phyloP scores from a whole-genome alignment of 2,329 filamentous ascomycete species.

The Pseudocercospora vitis region DNA sequence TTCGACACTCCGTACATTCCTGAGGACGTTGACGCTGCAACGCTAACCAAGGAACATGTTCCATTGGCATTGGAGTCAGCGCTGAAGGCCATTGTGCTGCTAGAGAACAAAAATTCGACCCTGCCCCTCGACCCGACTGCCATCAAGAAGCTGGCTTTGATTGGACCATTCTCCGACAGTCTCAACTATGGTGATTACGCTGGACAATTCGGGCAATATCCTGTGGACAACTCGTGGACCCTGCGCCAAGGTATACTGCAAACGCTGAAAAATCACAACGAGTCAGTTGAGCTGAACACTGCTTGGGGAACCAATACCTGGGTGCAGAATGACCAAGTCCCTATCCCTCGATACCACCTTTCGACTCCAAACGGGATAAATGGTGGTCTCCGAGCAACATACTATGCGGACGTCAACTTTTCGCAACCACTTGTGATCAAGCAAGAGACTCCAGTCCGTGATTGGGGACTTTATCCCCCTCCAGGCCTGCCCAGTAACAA shows the following conservation, averaged over 20 bases:
- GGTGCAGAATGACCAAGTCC: slow-evolving; percentile 20
- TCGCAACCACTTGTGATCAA: slow-evolving; percentile 12
- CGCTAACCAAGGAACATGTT: slow-evolving; percentile 14
- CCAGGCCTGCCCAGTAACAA: slow-evolving; percentile 23
- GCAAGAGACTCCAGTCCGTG: slow-evolving; percentile 16
- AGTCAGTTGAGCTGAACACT: slow-evolving; percentile 10
- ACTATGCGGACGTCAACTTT: slow-evolving; percentile 22
- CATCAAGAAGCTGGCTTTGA: slow-evolving; percentile 16
- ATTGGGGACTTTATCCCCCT: slow-evolving; percentile 23
- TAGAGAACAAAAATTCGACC: slow-evolving; percentile 17
- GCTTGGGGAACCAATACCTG: slow-evolving; percentile 24
- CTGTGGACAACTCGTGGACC: slow-evolving; percentile 17
- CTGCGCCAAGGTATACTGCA: slow-evolving; percentile 18
- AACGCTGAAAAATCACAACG: slow-evolving; percentile 4
- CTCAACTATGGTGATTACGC: slow-evolving; percentile 25
- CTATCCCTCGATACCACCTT: slow-evolving; percentile 22
- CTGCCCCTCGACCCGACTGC: slow-evolving; percentile 11
- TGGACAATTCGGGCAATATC: slow-evolving; percentile 23
- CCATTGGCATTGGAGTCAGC: slow-evolving; percentile 19
- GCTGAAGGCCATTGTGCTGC: slow-evolving; percentile 19
- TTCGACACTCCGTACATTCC: slow-evolving; percentile 21
- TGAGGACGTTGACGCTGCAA: slow-evolving; percentile 17
- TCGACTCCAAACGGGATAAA: slow-evolving; percentile 15
- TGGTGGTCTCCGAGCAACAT: slow-evolving; percentile 19
- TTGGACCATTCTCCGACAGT: slow-evolving; percentile 20